These are phyloP conservation scores for Colletotrichum noveboracense DNA, from an alignment of 2,329 filamentous ascomycete species.

Conservation along the genomic window DNA sequence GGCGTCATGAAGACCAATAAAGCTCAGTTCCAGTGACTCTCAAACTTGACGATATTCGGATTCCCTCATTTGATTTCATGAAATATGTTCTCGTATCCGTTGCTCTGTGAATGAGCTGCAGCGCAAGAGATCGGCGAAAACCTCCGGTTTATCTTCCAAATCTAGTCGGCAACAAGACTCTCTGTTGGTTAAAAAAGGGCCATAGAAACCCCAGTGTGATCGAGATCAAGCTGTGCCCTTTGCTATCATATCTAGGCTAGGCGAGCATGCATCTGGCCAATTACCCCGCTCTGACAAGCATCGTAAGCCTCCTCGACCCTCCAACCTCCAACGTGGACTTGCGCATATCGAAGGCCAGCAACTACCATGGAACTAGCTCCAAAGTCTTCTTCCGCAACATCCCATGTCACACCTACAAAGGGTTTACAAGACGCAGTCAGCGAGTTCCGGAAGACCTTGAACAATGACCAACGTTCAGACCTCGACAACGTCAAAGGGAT, in stretches of 20 bases:
- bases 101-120: not conserved
- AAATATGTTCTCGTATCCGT: not conserved
- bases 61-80: not conserved
- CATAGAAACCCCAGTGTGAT: accelerated
- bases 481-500: not conserved
- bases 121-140: not conserved
- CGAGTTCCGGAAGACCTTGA: not conserved
- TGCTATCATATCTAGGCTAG: not conserved
- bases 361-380: not conserved
- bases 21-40: not conserved
- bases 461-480: not conserved
- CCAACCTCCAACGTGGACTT: not conserved
- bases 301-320: not conserved
- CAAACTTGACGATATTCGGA: not conserved
- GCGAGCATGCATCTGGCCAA: not conserved
- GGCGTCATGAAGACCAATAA: not conserved
- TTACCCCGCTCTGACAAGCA: not conserved
- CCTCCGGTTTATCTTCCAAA: not conserved
- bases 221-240: not conserved
- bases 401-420: not conserved
- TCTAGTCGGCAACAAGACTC: not conserved
- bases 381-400: not conserved
- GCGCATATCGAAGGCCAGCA: not conserved
- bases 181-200: not conserved
- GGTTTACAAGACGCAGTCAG: not conserved